Percentiles rank a stretch among this genome's conserved stretches.
phyloP scores from a whole-genome alignment of 305 asterid species.

The Nicotiana rustica region DNA sequence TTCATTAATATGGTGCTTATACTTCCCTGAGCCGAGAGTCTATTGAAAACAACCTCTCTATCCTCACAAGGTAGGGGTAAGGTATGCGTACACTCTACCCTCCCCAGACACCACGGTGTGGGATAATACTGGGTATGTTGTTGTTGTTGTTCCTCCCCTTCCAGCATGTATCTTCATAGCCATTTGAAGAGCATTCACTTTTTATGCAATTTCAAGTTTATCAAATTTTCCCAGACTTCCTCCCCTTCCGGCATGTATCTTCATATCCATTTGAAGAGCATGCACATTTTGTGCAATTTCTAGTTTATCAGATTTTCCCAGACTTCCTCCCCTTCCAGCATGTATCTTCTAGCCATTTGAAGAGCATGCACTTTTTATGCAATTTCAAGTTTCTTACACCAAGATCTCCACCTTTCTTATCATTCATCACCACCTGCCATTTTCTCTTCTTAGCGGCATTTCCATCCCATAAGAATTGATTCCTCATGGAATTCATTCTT shows the following conservation, averaged over 20 bases:
- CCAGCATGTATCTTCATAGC: neutral
- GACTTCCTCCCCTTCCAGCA: no score
- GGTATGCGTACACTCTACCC: no score
- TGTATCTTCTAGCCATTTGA: neutral
- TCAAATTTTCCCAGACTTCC: no score
- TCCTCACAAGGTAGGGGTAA: no score
- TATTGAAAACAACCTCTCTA: no score
- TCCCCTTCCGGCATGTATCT: neutral
- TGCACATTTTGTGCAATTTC: neutral
- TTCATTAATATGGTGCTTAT: no score
- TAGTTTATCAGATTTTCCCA: no score
- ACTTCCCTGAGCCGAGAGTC: no score
- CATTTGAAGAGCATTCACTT: neutral
- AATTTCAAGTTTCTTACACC: neutral
- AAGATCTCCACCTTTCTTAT: neutral
- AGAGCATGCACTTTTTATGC: neutral
- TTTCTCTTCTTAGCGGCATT: neutral
- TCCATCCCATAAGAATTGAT: neutral
- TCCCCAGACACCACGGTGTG: no score
- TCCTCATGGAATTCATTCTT: neutral
- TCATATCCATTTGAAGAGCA: neutral
- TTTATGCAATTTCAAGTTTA: neutral
- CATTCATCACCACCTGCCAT: neutral
- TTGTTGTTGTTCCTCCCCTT: no score
- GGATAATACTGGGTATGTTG: no score